Evolutionary conservation across 306 rosid genomes (phyloP).

Genomic region (Ceratonia siliqua): DNA sequence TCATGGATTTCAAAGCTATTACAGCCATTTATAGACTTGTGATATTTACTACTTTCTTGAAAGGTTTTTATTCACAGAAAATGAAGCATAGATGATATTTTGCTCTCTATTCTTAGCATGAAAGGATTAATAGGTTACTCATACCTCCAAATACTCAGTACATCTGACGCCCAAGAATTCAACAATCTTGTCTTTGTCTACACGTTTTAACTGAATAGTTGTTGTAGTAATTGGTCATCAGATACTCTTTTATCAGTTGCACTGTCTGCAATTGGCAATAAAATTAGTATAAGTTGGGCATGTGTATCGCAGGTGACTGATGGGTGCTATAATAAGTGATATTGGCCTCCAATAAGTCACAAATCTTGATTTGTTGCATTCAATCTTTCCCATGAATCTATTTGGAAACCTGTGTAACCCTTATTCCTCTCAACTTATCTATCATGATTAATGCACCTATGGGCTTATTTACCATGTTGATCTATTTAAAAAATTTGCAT

Average conservation of each 20-base stretch:
- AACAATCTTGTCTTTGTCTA: background rate
- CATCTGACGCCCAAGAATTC: slow-evolving; percentile 15
- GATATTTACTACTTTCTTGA: slow-evolving; percentile 7
- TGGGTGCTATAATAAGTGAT: too few relatives aligned
- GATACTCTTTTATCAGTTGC: slow-evolving; percentile 1
- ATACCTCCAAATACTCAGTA: background rate
- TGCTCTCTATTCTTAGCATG: background rate
- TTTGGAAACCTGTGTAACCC: too few relatives aligned
- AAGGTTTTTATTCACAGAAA: slow-evolving; percentile 3
- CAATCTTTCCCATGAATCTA: too few relatives aligned
- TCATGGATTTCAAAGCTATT: slow-evolving; percentile 6
- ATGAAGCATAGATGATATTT: slow-evolving; percentile 9
- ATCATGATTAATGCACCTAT: background rate
- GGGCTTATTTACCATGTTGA: background rate
- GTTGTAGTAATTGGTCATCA: slow-evolving; percentile 2
- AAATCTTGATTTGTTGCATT: too few relatives aligned
- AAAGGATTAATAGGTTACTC: background rate
- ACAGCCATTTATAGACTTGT: background rate
- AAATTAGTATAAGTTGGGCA: too few relatives aligned
- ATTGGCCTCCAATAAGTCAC: too few relatives aligned
- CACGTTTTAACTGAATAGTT: slow-evolving; percentile 8
- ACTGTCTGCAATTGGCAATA: too few relatives aligned
- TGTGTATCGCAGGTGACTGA: too few relatives aligned
- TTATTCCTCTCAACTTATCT: too few relatives aligned
- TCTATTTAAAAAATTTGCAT: background rate